Conservation (phyloP, 768 basidiomycete genomes). For the Sporobolomyces roseus region DNA sequence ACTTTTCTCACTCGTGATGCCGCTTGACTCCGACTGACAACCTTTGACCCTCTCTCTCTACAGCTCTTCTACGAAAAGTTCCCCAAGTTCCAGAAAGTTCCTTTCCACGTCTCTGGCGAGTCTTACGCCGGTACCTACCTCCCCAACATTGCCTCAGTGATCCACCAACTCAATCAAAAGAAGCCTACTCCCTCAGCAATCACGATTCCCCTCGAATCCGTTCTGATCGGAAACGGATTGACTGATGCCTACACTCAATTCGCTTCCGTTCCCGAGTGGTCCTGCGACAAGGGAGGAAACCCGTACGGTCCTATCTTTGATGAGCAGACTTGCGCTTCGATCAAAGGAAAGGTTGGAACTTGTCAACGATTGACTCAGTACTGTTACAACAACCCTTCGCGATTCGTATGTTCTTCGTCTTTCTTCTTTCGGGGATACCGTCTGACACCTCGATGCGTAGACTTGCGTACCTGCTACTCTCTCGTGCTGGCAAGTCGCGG, state of each 20-base stretch:
- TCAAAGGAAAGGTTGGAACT: slow-evolving; percentile 54
- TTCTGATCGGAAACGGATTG: slow-evolving; percentile 75
- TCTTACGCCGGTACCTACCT: slow-evolving; percentile 67
- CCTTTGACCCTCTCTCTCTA: slow-evolving; percentile 47
- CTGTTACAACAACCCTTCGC: slow-evolving; percentile 64
- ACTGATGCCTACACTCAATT: slow-evolving; percentile 61
- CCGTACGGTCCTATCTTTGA: slow-evolving; percentile 66
- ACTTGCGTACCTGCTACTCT: slow-evolving; percentile 34
- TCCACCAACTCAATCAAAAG: slow-evolving; percentile 71
- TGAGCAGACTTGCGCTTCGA: slow-evolving; percentile 62
- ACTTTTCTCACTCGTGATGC: too few relatives aligned
- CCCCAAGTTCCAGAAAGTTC: slow-evolving; percentile 63
- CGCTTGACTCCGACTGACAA: slow-evolving; percentile 45
- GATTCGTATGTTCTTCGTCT: slow-evolving; percentile 64
- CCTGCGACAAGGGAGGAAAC: slow-evolving; percentile 53
- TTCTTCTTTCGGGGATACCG: slow-evolving; percentile 53
- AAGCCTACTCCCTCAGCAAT: slow-evolving; percentile 38
- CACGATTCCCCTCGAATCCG: slow-evolving; percentile 54
- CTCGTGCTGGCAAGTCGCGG: slow-evolving; percentile 60
- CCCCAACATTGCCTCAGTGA: slow-evolving; percentile 78
- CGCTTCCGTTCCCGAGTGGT: slow-evolving; percentile 71
- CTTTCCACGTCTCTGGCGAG: slow-evolving; percentile 59
- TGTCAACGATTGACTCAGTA: slow-evolving; percentile 69
- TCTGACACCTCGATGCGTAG: slow-evolving; percentile 43
- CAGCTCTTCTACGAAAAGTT: slow-evolving; percentile 69